Evolutionary conservation across 768 basidiomycete genomes (phyloP), one percentile per base, ranked within the genome.

Genomic region (Hysterangium stoloniferum): DNA sequence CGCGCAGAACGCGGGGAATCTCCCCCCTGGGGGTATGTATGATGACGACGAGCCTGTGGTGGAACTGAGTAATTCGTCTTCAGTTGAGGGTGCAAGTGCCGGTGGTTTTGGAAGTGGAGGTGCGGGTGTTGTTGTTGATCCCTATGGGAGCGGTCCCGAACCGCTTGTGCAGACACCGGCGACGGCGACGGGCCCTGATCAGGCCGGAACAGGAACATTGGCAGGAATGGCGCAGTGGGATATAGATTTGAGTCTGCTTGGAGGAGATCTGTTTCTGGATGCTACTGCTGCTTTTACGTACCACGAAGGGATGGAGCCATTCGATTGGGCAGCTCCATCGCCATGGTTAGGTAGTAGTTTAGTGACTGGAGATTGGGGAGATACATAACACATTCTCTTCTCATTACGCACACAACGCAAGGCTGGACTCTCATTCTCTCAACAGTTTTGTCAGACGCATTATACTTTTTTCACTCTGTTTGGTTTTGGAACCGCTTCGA

Each of bases 271-370:
- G 38, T 41, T 41, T 20, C 22, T 20, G 11, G 38, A 41, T n/a
- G n/a, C n/a, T n/a, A n/a, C n/a, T 41, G 9, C 46, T 32, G 46
- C 46, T 8, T 48, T 48, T 9, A 33, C 46, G 7, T 48, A n/a
- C n/a, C n/a, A 33, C 31, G 46, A 48, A 34, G 34, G 46, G 17
- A 19, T 48, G 9, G 46, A 33, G 4, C 20, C 46, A 15, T 34
- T 36, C 8, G 46, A 48, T 48, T 48, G 46, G 46, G 34, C n/a
- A n/a, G n/a, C n/a, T n/a, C n/a, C n/a, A n/a, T n/a, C n/a, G n/a
- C n/a, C n/a, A n/a, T n/a, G n/a, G n/a, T n/a, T n/a, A n/a, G n/a
- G n/a, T n/a, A n/a, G n/a, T n/a, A n/a, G n/a, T n/a, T n/a, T n/a
- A n/a, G n/a, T n/a, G n/a, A n/a, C n/a, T n/a, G n/a, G n/a, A n/a